A percentile compares a stretch with the other conserved stretches of the same genome.
phyloP scores from a whole-genome alignment of 495 filamentous ascomycete genomes.

The Hypoxylon subgilvum region DNA sequence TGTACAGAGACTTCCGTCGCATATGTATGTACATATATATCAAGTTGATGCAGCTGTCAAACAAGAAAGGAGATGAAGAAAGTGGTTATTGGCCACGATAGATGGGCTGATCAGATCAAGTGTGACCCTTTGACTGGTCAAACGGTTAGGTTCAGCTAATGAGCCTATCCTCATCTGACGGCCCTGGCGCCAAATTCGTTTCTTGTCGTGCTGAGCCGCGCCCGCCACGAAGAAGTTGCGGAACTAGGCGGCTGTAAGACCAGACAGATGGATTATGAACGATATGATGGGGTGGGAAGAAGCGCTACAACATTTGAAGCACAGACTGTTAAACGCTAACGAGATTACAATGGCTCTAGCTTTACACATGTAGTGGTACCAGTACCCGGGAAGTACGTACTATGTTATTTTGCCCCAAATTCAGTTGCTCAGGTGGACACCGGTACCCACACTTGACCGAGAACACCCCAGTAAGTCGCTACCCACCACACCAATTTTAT shows the following conservation, averaged over 20 bases:
- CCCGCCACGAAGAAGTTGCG: constrained; percentile 15
- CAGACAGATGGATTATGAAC: constrained; percentile 1
- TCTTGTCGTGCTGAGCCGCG: constrained; percentile 36
- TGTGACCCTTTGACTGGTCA: constrained; percentile 34
- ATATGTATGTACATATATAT: too few species aligned
- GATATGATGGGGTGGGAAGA: constrained; percentile 13
- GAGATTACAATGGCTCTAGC: neutral
- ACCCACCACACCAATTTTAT: constrained; percentile 38
- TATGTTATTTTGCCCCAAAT: constrained; percentile 34
- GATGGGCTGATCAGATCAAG: constrained; percentile 32
- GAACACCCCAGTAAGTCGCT: constrained; percentile 33
- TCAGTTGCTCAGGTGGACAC: constrained; percentile 39
- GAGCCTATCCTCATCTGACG: constrained; percentile 33
- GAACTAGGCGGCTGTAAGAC: too few species aligned
- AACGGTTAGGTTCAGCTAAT: constrained; percentile 23
- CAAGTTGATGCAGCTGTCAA: constrained; percentile 30
- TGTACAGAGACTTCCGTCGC: constrained; percentile 12
- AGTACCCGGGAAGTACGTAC: constrained; percentile 32
- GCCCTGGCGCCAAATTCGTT: constrained; percentile 29
- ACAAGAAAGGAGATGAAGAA: constrained; percentile 3
- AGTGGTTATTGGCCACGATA: constrained; percentile 17
- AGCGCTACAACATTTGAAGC: constrained; percentile 22
- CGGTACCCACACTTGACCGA: constrained; percentile 38
- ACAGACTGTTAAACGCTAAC: constrained; percentile 3
- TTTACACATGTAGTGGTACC: too few species aligned